A percentile compares a stretch with the other conserved stretches of the same genome.
Evolutionary conservation across 116 monocot species (phyloP).

Genomic region (Papilionanthe hybrid): DNA sequence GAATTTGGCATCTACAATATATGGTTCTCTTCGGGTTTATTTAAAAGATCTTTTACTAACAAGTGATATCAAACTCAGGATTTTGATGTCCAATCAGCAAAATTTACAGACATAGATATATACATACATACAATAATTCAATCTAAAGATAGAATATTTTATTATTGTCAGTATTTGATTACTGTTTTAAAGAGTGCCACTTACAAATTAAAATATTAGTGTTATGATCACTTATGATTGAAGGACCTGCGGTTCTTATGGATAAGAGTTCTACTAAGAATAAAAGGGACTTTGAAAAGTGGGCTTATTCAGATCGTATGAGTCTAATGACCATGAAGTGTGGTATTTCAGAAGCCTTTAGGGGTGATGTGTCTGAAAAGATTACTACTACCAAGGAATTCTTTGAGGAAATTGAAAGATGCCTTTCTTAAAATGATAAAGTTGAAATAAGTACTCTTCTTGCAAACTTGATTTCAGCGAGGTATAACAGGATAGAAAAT

Average conservation of each 20-base stretch:
- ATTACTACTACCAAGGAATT: slow-evolving; percentile 6
- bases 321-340: slow-evolving; percentile 15
- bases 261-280: background rate
- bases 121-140: background rate
- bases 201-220: background rate
- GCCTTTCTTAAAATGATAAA: slow-evolving; percentile 8
- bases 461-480: background rate
- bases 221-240: background rate
- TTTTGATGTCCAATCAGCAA: no score
- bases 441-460: slow-evolving; percentile 8
- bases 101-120: no score
- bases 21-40: no score
- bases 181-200: background rate
- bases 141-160: background rate
- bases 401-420: slow-evolving; percentile 6
- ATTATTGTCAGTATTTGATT: slow-evolving; percentile 6
- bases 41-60: no score
- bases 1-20: no score
- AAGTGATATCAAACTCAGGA: no score
- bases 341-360: background rate
- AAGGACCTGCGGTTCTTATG: background rate
- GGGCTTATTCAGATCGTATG: slow-evolving; percentile 14
- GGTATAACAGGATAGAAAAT: slow-evolving; percentile 7
- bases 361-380: background rate
- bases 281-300: slow-evolving; percentile 6